These are phyloP conservation scores for Wickerhamiella dianesei DNA, from an alignment of 805 yeast genomes.

Conservation along the genomic window DNA sequence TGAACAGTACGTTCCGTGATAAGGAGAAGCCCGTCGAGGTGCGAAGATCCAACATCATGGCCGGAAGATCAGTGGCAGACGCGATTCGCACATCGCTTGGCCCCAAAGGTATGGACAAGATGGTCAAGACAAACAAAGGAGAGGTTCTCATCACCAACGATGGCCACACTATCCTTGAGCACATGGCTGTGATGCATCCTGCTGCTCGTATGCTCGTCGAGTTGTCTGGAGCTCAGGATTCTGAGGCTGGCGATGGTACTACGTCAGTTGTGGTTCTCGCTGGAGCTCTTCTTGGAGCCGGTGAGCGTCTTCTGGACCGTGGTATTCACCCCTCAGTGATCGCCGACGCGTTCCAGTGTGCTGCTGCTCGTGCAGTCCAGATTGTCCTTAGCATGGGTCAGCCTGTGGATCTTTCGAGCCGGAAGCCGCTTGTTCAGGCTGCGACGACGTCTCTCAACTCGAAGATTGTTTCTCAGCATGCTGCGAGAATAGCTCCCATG, in stretches of 20 bases:
- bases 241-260: slow-evolving; percentile 99
- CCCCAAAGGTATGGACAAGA: slow-evolving; percentile 99
- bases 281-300: slow-evolving; percentile 89
- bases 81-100: slow-evolving; percentile 93
- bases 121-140: slow-evolving; percentile 82
- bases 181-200: slow-evolving; percentile 97
- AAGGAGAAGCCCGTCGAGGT: slow-evolving; percentile 94
- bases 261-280: slow-evolving; percentile 93
- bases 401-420: slow-evolving; percentile 63
- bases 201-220: slow-evolving; percentile 98
- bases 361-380: slow-evolving; percentile 71
- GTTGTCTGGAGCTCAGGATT: slow-evolving; percentile 93
- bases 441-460: slow-evolving; percentile 90
- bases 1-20: slow-evolving; percentile 77
- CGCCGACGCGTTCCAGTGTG: slow-evolving; percentile 85
- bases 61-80: slow-evolving; percentile 90
- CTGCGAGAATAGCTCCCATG: slow-evolving; percentile 74
- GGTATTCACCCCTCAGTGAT: slow-evolving; percentile 91
- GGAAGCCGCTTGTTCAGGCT: slow-evolving; percentile 75
- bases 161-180: slow-evolving; percentile 92
- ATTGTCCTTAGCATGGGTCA: slow-evolving; percentile 74
- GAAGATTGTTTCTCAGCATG: slow-evolving; percentile 89
- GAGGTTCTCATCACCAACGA: slow-evolving; percentile 92
- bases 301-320: slow-evolving; percentile 74
- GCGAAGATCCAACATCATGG: slow-evolving; percentile 73